These are phyloP conservation scores for Ustilago curta DNA, from an alignment of 1,284 basidiomycete genomes.

Conservation along the genomic window DNA sequence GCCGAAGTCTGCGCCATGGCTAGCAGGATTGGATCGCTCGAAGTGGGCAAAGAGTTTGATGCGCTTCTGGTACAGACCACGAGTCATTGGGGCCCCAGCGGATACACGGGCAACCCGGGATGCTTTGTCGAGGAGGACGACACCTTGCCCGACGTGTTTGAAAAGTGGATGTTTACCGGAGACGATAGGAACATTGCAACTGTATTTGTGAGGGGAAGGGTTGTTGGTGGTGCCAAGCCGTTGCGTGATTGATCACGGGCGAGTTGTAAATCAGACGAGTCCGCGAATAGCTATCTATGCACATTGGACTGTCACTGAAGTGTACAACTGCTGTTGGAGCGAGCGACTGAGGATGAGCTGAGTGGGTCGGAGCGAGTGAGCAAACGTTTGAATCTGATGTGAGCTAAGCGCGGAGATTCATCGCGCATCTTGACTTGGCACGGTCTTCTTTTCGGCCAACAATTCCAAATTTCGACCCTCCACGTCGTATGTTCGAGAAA, in stretches of 20 bases:
- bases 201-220: constrained; percentile 85
- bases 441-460: no score
- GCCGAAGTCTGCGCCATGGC: constrained; percentile 84
- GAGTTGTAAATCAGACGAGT: background rate
- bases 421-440: no score
- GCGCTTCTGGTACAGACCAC: constrained; percentile 79
- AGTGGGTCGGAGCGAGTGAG: no score
- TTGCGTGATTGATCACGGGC: constrained; percentile 20
- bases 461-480: no score
- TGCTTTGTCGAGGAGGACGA: constrained; percentile 74
- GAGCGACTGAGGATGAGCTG: background rate
- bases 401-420: no score
- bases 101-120: constrained; percentile 73
- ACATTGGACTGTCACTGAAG: background rate
- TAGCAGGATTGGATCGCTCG: constrained; percentile 81
- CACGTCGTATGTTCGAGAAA: no score
- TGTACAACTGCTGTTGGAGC: background rate
- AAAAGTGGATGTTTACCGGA: constrained; percentile 66
- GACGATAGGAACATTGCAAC: constrained; percentile 87
- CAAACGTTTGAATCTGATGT: no score
- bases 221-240: constrained; percentile 77
- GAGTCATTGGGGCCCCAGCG: constrained; percentile 69
- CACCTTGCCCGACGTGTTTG: constrained; percentile 64
- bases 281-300: background rate
- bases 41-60: constrained; percentile 87